Base-by-base conservation (phyloP, 2,329 filamentous ascomycete genomes). In the Ophiostoma perfectum region DNA sequence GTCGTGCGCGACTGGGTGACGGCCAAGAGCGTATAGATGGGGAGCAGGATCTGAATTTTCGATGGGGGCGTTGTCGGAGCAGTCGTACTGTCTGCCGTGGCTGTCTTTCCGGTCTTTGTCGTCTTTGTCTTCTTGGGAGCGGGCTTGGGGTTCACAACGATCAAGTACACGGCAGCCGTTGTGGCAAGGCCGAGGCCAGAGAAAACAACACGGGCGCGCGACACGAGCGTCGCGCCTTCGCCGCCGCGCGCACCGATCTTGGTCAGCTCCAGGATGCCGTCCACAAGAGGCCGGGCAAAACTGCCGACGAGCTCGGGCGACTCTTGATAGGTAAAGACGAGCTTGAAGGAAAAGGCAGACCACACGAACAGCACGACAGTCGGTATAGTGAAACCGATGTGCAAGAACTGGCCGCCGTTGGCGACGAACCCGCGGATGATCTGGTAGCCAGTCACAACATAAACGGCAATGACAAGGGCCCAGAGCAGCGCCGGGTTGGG, bases 311-410 rank as follows among this genome's bases (percentile, higher is more conserved):
- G 82, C 76, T 98, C 95, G 0, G 94, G 93, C 0, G 93, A 91
- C 77, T 98, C 95, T 67, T 92, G 88, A 64, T 87, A 85, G 0
- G 93, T 95, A 75, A 97, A 98, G 1, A 89, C 89, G 38, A 97
- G 80, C 78, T 99, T 99, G 82, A 98, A 99, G 4, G 88, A 82
- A 36, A 95, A 84, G 0, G 91, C 90, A 1, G 82, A 78, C 4
- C 79, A 78, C 6, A 81, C 76, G 2, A 86, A 76, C n/a, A 69
- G 36, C 7, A 39, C 41, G 12, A 70, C 66, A 12, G 11, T 79
- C 76, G 0, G 79, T 78, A 80, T 73, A 0, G 79, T 77, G 2
- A 81, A 79, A 9, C 47, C 49, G 14, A 79, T 77, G 7, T 81
- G 72, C 12, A 80, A 80, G 0, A 84, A 73, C 2, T 78, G 78